Percentiles rank a stretch among this genome's conserved stretches.
Conservation (phyloP, 108 stramenopile genomes). For the Seminavis robusta region DNA sequence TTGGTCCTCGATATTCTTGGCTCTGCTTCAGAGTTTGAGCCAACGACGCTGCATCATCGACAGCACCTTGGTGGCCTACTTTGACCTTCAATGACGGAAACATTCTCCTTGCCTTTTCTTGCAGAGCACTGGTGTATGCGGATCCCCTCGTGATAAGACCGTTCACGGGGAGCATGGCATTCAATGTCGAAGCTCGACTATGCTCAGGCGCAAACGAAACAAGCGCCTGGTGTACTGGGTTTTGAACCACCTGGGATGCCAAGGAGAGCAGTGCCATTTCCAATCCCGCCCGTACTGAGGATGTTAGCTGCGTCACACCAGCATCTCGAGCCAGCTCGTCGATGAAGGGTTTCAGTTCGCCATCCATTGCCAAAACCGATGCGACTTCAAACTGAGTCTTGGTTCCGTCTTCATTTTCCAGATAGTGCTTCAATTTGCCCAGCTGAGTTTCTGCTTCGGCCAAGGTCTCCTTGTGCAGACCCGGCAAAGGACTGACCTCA, state of each 20-base stretch:
- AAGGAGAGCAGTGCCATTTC: slow-evolving; percentile 84
- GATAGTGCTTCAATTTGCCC: slow-evolving; percentile 25
- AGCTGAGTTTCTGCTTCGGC: slow-evolving; percentile 56
- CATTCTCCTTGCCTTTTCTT: background rate
- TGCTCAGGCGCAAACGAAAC: slow-evolving; percentile 12
- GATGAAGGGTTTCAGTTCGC: slow-evolving; percentile 39
- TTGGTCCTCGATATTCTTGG: background rate
- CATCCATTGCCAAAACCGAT: slow-evolving; percentile 48
- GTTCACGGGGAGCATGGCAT: slow-evolving; percentile 45
- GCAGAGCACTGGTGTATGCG: too few relatives aligned
- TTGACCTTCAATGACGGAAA: slow-evolving; percentile 69
- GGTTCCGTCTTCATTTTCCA: slow-evolving; percentile 9
- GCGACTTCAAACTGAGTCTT: slow-evolving; percentile 37
- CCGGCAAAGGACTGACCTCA: slow-evolving; percentile 70
- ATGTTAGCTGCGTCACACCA: slow-evolving; percentile 11
- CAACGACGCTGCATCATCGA: slow-evolving; percentile 35
- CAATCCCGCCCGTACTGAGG: slow-evolving; percentile 66
- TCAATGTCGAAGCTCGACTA: background rate
- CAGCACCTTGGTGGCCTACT: slow-evolving; percentile 52
- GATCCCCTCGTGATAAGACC: slow-evolving; percentile 67
- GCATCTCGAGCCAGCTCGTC: slow-evolving; percentile 31
- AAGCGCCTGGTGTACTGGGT: slow-evolving; percentile 57
- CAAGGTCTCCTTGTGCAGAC: slow-evolving; percentile 68
- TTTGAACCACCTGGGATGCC: slow-evolving; percentile 44
- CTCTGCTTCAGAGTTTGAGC: slow-evolving; percentile 16